Base-by-base conservation (phyloP, 2,329 filamentous ascomycete genomes). In the Talaromyces pinophilus region DNA sequence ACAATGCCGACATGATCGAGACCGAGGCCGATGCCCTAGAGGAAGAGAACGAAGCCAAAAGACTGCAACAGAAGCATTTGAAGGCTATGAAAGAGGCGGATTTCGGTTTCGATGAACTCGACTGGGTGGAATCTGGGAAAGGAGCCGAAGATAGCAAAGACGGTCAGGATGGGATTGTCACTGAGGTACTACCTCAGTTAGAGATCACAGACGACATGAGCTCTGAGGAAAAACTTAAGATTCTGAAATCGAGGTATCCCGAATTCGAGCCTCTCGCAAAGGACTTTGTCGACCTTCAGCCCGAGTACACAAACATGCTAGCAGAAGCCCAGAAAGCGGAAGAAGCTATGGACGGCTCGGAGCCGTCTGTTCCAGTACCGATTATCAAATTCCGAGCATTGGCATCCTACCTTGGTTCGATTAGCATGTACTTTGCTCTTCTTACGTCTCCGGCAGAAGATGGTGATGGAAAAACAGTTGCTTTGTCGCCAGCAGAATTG, bases 351-450 rank as follows among this genome's bases (percentile, higher is more conserved):
- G 70, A 70, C 44, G 70, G 74, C 82, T 72, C 77, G 80, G 11
- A 80, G 76, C 67, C 83, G 22, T 69, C 70, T 22, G 68, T 74
- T 3, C 86, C 87, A 1, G 77, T 90, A n/a, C 82, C 86, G 25
- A 82, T 88, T 8, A 84, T 92, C 67, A 95, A 94, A 76, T 89
- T 91, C 75, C 89, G 92, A 77, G 88, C 93, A 11, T 83, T 96
- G 46, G 90, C 92, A 5, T 92, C 93, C 67, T 98, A 99, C 75
- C 83, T 98, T 28, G 92, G 91, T 52, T 86, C 92, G 1, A 83
- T 99, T 71, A 90, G 91, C 59, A 93, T 97, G 87, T 99, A 99
- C 78, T 97, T 99, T 77, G 92, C 93, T 44, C 86, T 98, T 42
- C 82, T 99, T n/a, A 92, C 92, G 11, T 96, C 92, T 0, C 89